These are phyloP conservation scores for Aureobasidium melanogenum DNA, from an alignment of 2,329 filamentous ascomycete species.

Conservation along the genomic window DNA sequence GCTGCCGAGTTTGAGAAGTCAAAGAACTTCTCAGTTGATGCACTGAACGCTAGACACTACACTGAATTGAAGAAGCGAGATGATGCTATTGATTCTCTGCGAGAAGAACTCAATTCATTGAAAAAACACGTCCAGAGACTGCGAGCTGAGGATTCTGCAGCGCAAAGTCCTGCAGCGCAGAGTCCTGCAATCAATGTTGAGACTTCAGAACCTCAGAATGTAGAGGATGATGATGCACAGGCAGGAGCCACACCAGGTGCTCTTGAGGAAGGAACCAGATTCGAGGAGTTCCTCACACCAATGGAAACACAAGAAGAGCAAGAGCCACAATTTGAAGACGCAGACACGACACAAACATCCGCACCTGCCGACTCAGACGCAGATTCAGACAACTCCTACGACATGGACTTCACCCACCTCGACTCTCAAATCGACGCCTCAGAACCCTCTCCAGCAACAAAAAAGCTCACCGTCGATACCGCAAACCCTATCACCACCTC, in stretches of 20 bases:
- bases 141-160: background rate
- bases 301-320: background rate
- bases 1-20: background rate
- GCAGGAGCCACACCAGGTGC: background rate
- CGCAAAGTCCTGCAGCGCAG: background rate
- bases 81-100: background rate
- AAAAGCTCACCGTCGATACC: background rate
- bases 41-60: background rate
- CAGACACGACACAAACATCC: background rate
- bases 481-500: background rate
- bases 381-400: background rate
- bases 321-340: background rate
- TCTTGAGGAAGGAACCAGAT: background rate
- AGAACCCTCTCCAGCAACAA: background rate
- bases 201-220: background rate
- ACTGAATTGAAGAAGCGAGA: conserved; percentile 2
- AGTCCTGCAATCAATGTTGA: background rate
- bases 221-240: background rate
- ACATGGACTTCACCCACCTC: background rate
- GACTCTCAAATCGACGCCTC: background rate
- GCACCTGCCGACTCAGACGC: background rate
- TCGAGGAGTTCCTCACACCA: background rate
- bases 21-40: background rate
- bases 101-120: background rate
- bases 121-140: background rate